Percentiles rank a stretch among this genome's conserved stretches.
Conservation (phyloP, 2,329 filamentous ascomycete genomes). For the Seiridium cupressi region DNA sequence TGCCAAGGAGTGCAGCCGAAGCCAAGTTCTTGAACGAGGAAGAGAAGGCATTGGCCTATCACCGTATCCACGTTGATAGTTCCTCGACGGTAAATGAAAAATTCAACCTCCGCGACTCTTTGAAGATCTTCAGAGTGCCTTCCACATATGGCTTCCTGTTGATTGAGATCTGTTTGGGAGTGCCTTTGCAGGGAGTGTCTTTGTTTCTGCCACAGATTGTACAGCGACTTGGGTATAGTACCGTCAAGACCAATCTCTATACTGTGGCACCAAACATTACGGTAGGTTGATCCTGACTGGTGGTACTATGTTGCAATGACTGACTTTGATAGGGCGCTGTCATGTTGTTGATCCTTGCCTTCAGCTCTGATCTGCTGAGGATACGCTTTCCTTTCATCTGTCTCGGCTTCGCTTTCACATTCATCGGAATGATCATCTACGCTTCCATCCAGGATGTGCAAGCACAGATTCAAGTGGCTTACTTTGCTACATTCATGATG, state of each 20-base stretch:
- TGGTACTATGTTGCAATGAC: too few species aligned
- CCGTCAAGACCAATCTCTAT: conserved; percentile 70
- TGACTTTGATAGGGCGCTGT: conserved; percentile 39
- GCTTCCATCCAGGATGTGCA: conserved; percentile 65
- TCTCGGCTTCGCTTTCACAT: conserved; percentile 70
- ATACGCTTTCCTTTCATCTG: conserved; percentile 73
- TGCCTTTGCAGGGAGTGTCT: conserved; percentile 53
- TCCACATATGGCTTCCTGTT: conserved; percentile 47
- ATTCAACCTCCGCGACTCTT: conserved; percentile 48
- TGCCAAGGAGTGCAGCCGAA: conserved; percentile 62
- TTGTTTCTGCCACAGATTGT: conserved; percentile 58
- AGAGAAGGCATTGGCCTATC: conserved; percentile 67
- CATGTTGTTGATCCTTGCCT: conserved; percentile 71
- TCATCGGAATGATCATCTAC: conserved; percentile 77
- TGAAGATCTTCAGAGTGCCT: conserved; percentile 50
- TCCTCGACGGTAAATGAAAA: conserved; percentile 59
- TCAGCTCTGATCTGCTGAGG: conserved; percentile 64
- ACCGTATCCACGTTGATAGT: conserved; percentile 74
- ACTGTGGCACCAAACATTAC: conserved; percentile 72
- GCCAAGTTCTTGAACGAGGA: conserved; percentile 64
- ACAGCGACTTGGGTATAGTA: conserved; percentile 42
- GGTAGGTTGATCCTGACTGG: conserved; percentile 42
- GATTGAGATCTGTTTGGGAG: conserved; percentile 59
- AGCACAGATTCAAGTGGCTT: conserved; percentile 61
- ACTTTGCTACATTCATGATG: conserved; percentile 81